These are phyloP conservation scores for Cystobasidium onofrii DNA, from an alignment of 768 basidiomycete genomes.

Conservation along the genomic window DNA sequence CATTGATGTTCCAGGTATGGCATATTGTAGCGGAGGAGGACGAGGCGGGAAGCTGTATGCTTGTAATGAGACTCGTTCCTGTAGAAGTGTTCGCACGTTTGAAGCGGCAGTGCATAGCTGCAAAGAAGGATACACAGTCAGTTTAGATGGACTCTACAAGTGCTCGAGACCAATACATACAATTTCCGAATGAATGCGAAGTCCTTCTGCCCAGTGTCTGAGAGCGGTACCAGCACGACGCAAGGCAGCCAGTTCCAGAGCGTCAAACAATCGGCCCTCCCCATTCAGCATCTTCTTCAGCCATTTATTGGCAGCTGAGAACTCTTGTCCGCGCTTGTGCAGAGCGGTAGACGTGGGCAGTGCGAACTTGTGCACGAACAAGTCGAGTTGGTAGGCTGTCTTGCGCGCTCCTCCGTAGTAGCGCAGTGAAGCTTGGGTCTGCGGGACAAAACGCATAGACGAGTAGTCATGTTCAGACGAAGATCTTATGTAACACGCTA, in stretches of 20 bases:
- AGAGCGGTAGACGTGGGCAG: constrained; percentile 28
- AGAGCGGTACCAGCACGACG: neutral
- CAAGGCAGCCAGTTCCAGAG: constrained; percentile 15
- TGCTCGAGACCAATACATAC: too few relatives aligned
- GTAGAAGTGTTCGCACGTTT: neutral
- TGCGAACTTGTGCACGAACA: constrained; percentile 30
- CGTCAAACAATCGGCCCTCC: constrained; percentile 15
- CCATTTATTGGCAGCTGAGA: constrained; percentile 27
- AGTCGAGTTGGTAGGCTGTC: constrained; percentile 29
- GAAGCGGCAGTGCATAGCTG: constrained; percentile 1
- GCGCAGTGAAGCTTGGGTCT: constrained; percentile 19
- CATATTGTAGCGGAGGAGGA: neutral
- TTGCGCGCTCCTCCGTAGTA: constrained; percentile 28
- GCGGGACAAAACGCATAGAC: neutral
- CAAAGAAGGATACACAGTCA: neutral
- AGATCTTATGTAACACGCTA: neutral
- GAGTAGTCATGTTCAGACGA: too few relatives aligned
- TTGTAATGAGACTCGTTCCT: constrained; percentile 12
- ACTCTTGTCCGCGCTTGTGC: constrained; percentile 28
- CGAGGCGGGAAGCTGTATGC: constrained; percentile 24
- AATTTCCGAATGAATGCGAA: constrained; percentile 16
- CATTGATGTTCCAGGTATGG: neutral
- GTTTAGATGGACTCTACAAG: too few relatives aligned
- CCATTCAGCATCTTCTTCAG: constrained; percentile 23
- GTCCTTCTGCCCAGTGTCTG: constrained; percentile 12